Evolutionary conservation across 768 basidiomycete genomes (phyloP).

Genomic region (Termitomyces sp.): DNA sequence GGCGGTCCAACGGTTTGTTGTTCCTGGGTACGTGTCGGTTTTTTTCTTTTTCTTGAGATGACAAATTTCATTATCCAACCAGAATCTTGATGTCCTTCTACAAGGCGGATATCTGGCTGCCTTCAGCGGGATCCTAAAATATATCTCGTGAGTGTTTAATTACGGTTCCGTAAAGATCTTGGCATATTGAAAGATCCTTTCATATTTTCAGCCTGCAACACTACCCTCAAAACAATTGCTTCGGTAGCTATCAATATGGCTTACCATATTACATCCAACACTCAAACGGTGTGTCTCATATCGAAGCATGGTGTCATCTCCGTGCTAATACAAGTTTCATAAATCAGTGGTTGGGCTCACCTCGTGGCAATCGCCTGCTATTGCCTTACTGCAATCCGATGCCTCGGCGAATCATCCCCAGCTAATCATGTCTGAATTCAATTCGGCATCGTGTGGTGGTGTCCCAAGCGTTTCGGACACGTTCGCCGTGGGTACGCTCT

Average conservation of each 20-base stretch:
- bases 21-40: conserved; percentile 37
- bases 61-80: background rate
- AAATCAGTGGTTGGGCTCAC: conserved; percentile 37
- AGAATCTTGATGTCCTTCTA: conserved; percentile 45
- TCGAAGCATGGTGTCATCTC: background rate
- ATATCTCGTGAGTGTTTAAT: conserved; percentile 40
- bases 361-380: conserved; percentile 46
- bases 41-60: background rate
- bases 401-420: conserved; percentile 30
- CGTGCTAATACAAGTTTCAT: background rate
- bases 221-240: conserved; percentile 51
- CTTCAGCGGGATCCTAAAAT: conserved; percentile 42
- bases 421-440: conserved; percentile 55
- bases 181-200: background rate
- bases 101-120: conserved; percentile 38
- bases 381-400: conserved; percentile 31
- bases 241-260: conserved; percentile 32
- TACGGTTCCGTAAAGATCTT: background rate
- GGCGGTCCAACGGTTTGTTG: conserved; percentile 55
- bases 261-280: conserved; percentile 46
- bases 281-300: conserved; percentile 37
- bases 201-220: conserved; percentile 43
- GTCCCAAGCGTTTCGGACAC: conserved; percentile 47
- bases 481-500: conserved; percentile 49
- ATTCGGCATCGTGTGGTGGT: conserved; percentile 54